Conservation (phyloP, 192 early-diverging fungal species). For the Phlyctochytrium arcticum region DNA sequence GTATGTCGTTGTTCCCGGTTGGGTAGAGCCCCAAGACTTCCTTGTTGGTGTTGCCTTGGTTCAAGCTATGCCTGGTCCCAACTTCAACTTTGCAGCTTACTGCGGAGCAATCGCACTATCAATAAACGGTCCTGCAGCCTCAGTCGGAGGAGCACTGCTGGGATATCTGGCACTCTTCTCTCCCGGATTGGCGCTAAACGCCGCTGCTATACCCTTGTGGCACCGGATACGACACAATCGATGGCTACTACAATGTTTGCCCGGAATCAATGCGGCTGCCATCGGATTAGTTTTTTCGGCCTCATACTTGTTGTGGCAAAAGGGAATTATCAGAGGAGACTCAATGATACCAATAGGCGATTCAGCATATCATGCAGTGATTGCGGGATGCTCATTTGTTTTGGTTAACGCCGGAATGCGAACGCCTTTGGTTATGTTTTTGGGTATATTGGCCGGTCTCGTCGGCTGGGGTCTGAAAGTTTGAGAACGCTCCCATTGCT, state of each 20-base stretch:
- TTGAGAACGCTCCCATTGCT: too few relatives aligned
- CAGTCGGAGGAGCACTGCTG: constrained; percentile 47
- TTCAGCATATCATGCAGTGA: constrained; percentile 9
- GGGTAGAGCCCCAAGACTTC: constrained; percentile 56
- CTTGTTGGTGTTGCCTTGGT: constrained; percentile 62
- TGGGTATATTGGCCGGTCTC: constrained; percentile 14
- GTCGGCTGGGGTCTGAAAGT: constrained; percentile 1
- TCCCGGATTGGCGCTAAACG: constrained; percentile 57
- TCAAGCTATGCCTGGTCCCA: constrained; percentile 53
- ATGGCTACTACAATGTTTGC: constrained; percentile 43
- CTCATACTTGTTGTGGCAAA: constrained; percentile 51
- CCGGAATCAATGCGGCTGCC: constrained; percentile 61
- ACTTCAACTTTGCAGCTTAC: constrained; percentile 66
- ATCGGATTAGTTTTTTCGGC: constrained; percentile 62
- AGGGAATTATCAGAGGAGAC: constrained; percentile 30
- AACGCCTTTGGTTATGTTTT: constrained; percentile 8
- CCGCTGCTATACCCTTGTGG: constrained; percentile 64
- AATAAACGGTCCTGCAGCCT: constrained; percentile 2
- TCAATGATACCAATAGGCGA: neutral
- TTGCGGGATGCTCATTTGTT: constrained; percentile 1
- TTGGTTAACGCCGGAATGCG: constrained; percentile 3
- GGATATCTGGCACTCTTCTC: constrained; percentile 56
- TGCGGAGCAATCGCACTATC: constrained; percentile 56
- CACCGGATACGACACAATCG: constrained; percentile 36
- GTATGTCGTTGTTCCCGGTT: constrained; percentile 49